These are phyloP conservation scores for Chlamydomonas applanata DNA, from an alignment of 139 green algal genomes.

Conservation along the genomic window DNA sequence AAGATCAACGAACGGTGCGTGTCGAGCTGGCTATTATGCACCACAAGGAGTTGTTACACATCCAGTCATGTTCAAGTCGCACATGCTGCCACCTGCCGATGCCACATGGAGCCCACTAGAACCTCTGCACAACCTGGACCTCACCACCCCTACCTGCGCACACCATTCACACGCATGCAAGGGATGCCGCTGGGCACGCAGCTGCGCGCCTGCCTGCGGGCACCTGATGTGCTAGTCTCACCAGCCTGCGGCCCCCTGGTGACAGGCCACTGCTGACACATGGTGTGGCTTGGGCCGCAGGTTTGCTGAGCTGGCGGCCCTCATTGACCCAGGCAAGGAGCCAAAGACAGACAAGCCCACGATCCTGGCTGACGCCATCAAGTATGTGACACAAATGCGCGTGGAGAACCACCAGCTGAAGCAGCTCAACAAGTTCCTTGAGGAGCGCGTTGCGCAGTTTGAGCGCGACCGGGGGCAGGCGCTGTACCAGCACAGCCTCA, in stretches of 20 bases:
- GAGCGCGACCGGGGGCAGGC: slow-evolving; percentile 55
- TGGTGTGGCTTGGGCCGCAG: slow-evolving; percentile 34
- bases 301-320: slow-evolving; percentile 50
- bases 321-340: slow-evolving; percentile 64
- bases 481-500: slow-evolving; percentile 55
- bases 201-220: background rate
- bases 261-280: background rate
- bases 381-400: slow-evolving; percentile 56
- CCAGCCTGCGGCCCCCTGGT: background rate
- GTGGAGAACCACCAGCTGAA: slow-evolving; percentile 66
- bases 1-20: slow-evolving; percentile 73
- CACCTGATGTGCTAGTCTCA: background rate
- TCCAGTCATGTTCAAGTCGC: background rate
- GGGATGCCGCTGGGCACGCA: slow-evolving; percentile 2
- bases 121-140: too few relatives aligned
- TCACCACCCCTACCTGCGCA: too few relatives aligned
- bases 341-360: slow-evolving; percentile 76
- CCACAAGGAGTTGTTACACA: background rate
- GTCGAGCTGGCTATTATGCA: background rate
- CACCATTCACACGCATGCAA: too few relatives aligned
- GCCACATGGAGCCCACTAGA: too few relatives aligned
- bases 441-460: slow-evolving; percentile 57
- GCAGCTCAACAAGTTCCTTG: slow-evolving; percentile 78
- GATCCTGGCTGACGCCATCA: slow-evolving; percentile 69
- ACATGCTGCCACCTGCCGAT: background rate